A percentile compares a stretch with the other conserved stretches of the same genome.
phyloP scores from a whole-genome alignment of 345 rosid genomes.

The Passiflora organensis region DNA sequence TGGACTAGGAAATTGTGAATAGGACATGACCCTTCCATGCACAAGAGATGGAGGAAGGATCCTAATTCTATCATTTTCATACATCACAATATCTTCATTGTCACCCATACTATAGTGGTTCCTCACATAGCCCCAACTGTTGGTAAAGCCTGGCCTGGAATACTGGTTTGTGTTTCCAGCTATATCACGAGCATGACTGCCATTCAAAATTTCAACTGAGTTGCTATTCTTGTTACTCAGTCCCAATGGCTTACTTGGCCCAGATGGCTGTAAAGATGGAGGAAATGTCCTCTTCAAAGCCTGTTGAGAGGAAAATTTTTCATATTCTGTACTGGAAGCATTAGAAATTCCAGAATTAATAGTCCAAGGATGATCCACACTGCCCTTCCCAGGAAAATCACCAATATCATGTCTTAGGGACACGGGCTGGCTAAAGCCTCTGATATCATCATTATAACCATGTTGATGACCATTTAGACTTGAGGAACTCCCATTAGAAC shows the following conservation, averaged over 20 bases:
- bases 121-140: conserved; percentile 35
- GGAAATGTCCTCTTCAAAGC: conserved; percentile 59
- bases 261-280: conserved; percentile 31
- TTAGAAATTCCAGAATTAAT: conserved; percentile 49
- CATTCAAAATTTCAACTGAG: conserved; percentile 28
- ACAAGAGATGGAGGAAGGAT: conserved; percentile 53
- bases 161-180: conserved; percentile 24
- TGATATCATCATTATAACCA: conserved; percentile 17
- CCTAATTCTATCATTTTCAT: conserved; percentile 52
- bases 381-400: conserved; percentile 32
- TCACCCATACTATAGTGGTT: conserved; percentile 29
- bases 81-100: conserved; percentile 38
- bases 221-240: no score
- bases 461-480: conserved; percentile 21
- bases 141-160: conserved; percentile 35
- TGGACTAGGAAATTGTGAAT: conserved; percentile 40
- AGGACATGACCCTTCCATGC: conserved; percentile 39
- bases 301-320: conserved; percentile 54
- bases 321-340: conserved; percentile 42
- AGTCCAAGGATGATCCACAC: conserved; percentile 25
- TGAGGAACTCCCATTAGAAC: conserved; percentile 39
- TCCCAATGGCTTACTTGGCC: conserved; percentile 26
- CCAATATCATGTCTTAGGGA: conserved; percentile 31
- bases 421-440: conserved; percentile 19
- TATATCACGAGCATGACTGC: conserved; percentile 36